Percentiles rank a stretch among this genome's conserved stretches.
Evolutionary conservation across 208 protist genomes (phyloP).

Genomic region (Trypanosoma mega): DNA sequence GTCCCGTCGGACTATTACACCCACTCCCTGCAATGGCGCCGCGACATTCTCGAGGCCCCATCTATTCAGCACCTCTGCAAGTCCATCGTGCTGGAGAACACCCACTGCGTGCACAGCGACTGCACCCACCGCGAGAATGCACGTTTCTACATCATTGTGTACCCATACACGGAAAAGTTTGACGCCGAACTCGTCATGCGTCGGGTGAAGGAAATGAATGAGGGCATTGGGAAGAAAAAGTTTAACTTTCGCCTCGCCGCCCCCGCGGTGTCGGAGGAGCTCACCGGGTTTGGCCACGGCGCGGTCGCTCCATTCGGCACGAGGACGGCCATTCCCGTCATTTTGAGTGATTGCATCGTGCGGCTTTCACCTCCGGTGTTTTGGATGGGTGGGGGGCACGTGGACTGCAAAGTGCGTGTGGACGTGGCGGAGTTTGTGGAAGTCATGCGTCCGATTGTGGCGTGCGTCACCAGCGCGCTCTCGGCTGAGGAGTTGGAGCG

Average conservation of each 20-base stretch:
- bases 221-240: slow-evolving; percentile 84
- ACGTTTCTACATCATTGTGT: slow-evolving; percentile 82
- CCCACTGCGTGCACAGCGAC: slow-evolving; percentile 72
- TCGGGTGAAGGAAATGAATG: slow-evolving; percentile 58
- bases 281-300: slow-evolving; percentile 73
- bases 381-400: slow-evolving; percentile 79
- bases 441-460: slow-evolving; percentile 61
- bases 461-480: slow-evolving; percentile 57
- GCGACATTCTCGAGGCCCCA: slow-evolving; percentile 67
- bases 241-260: slow-evolving; percentile 85
- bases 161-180: slow-evolving; percentile 81
- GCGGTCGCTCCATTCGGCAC: slow-evolving; percentile 77
- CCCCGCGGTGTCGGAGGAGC: slow-evolving; percentile 37
- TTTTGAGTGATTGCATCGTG: slow-evolving; percentile 56
- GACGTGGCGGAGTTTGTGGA: slow-evolving; percentile 64
- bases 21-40: slow-evolving; percentile 76
- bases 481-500: slow-evolving; percentile 59
- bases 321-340: slow-evolving; percentile 48
- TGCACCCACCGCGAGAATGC: slow-evolving; percentile 71
- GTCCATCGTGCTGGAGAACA: slow-evolving; percentile 92
- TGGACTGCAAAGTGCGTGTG: slow-evolving; percentile 80
- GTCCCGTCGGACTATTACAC: slow-evolving; percentile 90
- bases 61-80: slow-evolving; percentile 90
- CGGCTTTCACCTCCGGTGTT: slow-evolving; percentile 50
- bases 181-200: slow-evolving; percentile 67